These are phyloP conservation scores for Pythium brachiatum DNA, from an alignment of 352 stramenopile genomes.

Conservation along the genomic window DNA sequence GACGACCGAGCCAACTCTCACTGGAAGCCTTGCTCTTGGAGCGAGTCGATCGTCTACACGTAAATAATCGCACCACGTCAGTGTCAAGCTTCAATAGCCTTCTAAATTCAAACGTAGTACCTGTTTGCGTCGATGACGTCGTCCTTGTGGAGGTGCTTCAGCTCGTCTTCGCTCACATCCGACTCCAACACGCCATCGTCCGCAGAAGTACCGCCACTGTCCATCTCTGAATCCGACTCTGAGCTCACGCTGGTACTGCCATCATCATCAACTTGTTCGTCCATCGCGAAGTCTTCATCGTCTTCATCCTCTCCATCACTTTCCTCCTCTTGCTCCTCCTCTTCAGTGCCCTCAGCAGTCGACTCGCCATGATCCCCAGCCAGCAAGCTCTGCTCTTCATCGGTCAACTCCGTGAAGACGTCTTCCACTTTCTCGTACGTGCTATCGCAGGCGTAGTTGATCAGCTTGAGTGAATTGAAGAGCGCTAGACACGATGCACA, in stretches of 20 bases:
- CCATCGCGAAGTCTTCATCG: conserved; percentile 34
- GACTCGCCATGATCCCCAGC: conserved; percentile 7
- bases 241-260: neutral
- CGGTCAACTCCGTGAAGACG: conserved; percentile 49
- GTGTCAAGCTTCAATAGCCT: neutral
- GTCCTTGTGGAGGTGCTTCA: conserved; percentile 16
- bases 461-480: conserved; percentile 77
- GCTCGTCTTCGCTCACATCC: conserved; percentile 26
- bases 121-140: conserved; percentile 23
- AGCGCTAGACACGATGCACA: conserved; percentile 72
- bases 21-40: neutral
- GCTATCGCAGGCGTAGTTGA: conserved; percentile 77
- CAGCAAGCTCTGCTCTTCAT: conserved; percentile 27
- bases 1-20: conserved; percentile 35
- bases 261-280: conserved; percentile 25
- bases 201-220: conserved; percentile 6
- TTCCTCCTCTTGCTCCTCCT: conserved; percentile 20
- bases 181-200: conserved; percentile 17
- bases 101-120: conserved; percentile 3
- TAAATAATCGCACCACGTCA: neutral
- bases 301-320: conserved; percentile 50
- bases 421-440: conserved; percentile 58
- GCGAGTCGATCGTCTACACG: conserved; percentile 28
- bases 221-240: conserved; percentile 23
- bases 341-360: conserved; percentile 8